Base-by-base conservation (phyloP, 2,329 filamentous ascomycete species). In the Thelonectria olida region DNA sequence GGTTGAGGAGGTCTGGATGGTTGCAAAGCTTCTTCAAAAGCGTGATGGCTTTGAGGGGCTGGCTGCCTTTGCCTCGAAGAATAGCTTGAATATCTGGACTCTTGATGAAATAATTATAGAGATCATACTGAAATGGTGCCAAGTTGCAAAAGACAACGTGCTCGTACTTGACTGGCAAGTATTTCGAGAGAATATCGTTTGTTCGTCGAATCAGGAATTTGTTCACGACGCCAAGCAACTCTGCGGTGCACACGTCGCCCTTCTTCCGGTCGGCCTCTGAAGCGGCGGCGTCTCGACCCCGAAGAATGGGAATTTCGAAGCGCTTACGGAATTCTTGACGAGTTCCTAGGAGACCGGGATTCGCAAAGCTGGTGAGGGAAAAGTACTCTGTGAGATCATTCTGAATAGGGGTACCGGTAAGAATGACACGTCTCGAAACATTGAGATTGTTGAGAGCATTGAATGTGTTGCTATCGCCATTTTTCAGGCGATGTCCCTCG, bases 361-460 rank as follows among this genome's bases (percentile, higher is more conserved):
- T 99, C 25, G 96, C 96, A 72, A 99, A 99, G 76, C 95, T 97
- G 61, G 98, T 91, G 9, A 99, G 85, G 3, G 96, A 90, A 72
- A 97, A 99, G 77, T 99, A 99, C 74, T 99, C 96, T 0, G 95
- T 96, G n/a, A 99, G 80, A 74, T 99, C 96, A 72, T 99, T 99
- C 73, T 99, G 96, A 60, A 99, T 99, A 0, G 96, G 96, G 1
- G 96, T 99, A 61, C 96, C 96, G 0, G 96, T 98, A 15, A 99
- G 83, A 68, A 99, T 99, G 44, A 99, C 95, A 23, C 96, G 89
- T 59, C 94, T 88, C 41, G 91, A 91, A 25, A 99, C 96, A 71
- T 97, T 96, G 15, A 99, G 83, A 62, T 87, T 91, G 72, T 97
- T 97, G 50, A 99, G 82, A 1, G 96, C 94, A 23, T 87, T 94